Evolutionary conservation across 495 filamentous ascomycete genomes (phyloP).

Genomic region (Penicillium mononematosum): DNA sequence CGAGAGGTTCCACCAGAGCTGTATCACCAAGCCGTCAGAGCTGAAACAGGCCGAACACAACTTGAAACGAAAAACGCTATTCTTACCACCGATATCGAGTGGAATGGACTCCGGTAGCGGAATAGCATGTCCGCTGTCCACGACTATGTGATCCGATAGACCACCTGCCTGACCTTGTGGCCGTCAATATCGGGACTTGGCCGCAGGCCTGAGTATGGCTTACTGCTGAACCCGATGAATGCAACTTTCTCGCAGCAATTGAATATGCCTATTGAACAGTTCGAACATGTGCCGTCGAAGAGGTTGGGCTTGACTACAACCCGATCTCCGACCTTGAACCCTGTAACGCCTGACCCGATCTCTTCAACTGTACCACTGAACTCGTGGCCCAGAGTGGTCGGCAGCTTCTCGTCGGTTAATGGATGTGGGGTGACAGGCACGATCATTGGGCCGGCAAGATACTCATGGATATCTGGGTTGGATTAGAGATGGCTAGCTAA

Average conservation of each 20-base stretch:
- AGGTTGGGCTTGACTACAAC: conserved; percentile 61
- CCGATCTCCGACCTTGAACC: conserved; percentile 52
- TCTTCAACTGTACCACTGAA: conserved; percentile 60
- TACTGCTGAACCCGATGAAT: conserved; percentile 59
- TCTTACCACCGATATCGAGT: conserved; percentile 31
- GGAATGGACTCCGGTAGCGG: conserved; percentile 26
- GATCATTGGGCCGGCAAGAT: conserved; percentile 53
- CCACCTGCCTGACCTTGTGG: conserved; percentile 46
- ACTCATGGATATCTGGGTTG: conserved; percentile 58
- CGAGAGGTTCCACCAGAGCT: conserved; percentile 60
- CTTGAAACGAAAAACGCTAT: conserved; percentile 19
- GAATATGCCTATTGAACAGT: conserved; percentile 49
- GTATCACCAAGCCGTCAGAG: conserved; percentile 2
- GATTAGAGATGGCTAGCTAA: background rate
- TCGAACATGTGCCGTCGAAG: conserved; percentile 54
- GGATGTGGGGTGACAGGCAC: conserved; percentile 58
- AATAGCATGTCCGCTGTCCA: conserved; percentile 33
- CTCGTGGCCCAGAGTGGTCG: conserved; percentile 62
- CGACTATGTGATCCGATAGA: conserved; percentile 54
- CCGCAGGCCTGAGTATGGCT: conserved; percentile 6
- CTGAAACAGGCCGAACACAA: conserved; percentile 6
- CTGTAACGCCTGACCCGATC: conserved; percentile 51
- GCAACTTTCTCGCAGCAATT: conserved; percentile 60
- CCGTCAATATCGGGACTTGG: background rate
- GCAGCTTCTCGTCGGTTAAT: conserved; percentile 54